Base-by-base conservation (phyloP, 2,329 filamentous ascomycete species). In the Mariannaea sp. region DNA sequence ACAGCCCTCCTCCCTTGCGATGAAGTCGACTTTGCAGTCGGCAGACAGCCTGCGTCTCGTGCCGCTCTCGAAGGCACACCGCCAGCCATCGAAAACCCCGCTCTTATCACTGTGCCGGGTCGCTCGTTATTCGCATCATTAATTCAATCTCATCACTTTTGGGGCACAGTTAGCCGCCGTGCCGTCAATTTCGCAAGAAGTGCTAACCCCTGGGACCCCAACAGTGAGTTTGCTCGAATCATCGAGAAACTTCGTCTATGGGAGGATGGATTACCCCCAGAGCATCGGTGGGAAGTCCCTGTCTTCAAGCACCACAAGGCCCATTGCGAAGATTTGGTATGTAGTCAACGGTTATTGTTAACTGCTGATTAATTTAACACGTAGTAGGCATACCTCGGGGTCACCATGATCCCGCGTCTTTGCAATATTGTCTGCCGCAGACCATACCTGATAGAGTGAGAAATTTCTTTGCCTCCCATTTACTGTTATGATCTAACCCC, bases 401-500 rank as follows among this genome's bases (percentile, higher is more conserved):
- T 82, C 5, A 82, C 80, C 4, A 82, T 82, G 71, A 77, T 80
- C 48, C 75, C 79, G 2, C 75, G 80, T 3, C 74, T 84, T 5
- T 83, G 80, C 64, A 81, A 83, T 52, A 82, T 84, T 48, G 76
- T 84, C 12, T 68, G 82, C 17, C 75, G 81, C 14, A 78, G 79
- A 48, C 75, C 79, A n/a, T 82, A 82, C 60, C 62, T 83, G 36
- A 69, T 73, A 40, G 76, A 81, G 79, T 82, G 68, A 43, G 75
- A 58, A 26, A 29, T 6, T 6, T 19, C 13, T 13, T 8, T 13
- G 6, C 4, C 4, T 10, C 6, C 13, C n/a, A n/a, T 16, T 16
- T 5, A n/a, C 17, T 30, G 13, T 7, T 16, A 56, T 60, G 14
- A 60, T 17, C 22, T 24, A 24, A 24, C 22, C 35, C 24, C 19